Evolutionary conservation across 208 protist species (phyloP).

Genomic region (Trypanosoma avium): DNA sequence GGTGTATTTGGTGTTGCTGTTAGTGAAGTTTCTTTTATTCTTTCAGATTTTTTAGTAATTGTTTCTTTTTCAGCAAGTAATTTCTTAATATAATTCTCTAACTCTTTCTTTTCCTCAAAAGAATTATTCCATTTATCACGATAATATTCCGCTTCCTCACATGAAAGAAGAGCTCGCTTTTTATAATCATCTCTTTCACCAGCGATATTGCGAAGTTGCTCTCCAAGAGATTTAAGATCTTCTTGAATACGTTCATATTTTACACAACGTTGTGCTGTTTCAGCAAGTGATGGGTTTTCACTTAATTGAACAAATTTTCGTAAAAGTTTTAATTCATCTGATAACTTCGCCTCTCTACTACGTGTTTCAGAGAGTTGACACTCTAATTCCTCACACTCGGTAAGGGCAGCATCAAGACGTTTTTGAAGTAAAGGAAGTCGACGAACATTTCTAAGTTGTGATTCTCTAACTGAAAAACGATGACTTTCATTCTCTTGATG

Average conservation of each 20-base stretch:
- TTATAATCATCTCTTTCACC: constrained; percentile 38
- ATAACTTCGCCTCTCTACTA: constrained; percentile 31
- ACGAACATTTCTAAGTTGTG: constrained; percentile 32
- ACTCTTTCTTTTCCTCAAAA: constrained; percentile 12
- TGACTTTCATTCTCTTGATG: constrained; percentile 31
- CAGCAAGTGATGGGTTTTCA: constrained; percentile 39
- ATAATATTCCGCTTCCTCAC: constrained; percentile 41
- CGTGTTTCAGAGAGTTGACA: constrained; percentile 34
- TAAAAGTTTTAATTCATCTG: constrained; percentile 44
- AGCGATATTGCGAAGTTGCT: constrained; percentile 25
- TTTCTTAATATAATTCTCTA: constrained; percentile 18
- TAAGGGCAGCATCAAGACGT: constrained; percentile 29
- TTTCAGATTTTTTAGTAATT: too few relatives aligned
- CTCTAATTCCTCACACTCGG: constrained; percentile 30
- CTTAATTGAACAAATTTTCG: constrained; percentile 40
- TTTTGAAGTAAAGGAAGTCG: constrained; percentile 36
- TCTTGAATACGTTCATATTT: constrained; percentile 25
- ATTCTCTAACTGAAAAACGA: constrained; percentile 24
- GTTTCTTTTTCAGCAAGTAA: constrained; percentile 1
- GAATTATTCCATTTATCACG: constrained; percentile 10
- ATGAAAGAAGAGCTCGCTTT: constrained; percentile 42
- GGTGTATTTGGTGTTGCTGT: too few relatives aligned
- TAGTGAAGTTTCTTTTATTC: too few relatives aligned
- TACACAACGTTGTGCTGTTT: constrained; percentile 26
- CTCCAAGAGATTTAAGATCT: constrained; percentile 34